Base-by-base conservation (phyloP, 768 basidiomycete species). In the Filobasidium wieringae region DNA sequence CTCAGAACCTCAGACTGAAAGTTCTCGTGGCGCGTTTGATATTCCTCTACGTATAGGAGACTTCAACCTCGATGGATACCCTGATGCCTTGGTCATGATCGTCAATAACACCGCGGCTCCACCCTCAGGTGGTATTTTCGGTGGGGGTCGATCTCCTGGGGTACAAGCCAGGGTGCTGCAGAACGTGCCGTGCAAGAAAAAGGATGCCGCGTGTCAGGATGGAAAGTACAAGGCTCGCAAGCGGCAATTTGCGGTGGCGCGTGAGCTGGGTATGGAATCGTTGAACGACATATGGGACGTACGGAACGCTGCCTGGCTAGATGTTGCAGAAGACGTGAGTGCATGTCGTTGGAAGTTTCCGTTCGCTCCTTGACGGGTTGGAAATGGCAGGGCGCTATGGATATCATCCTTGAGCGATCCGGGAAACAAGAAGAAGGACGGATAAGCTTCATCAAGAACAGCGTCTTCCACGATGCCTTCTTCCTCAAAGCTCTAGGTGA, bases 381-480 rank as follows among this genome's bases (percentile, higher is more conserved):
- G 32, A 27, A 15, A 36, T 26, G 14, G 3, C 64, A 96, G 88
- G 93, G 93, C 0, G 81, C 83, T 0, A 76, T 97, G 32, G 95
- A 99, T 73, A 81, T 99, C n/a, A 78, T 95, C 72, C 79, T 97
- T 0, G 91, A 93, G 68, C 77, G 95, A 39, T 82, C 83, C 0
- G 90, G 89, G 1, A 75, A 76, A 4, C 81, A 82, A 52, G 80
- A 80, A 1, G 76, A 75, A 1, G 55, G 71, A 17, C 65, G 60
- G 37, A 75, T 88, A 17, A 67, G 82, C 4, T 93, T 99, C 68
- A 77, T 99, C 49, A 90, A 93, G 75, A 99, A 99, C 68, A 97
- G 96, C 72, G 88, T 92, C 67, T 97, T 93, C 67, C 91, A 91
- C 68, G 95, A 99, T 63, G 93, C 95, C 0, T 99, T 99, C 78